These are phyloP conservation scores for Pseudocercospora crystallina DNA, from an alignment of 2,329 filamentous ascomycete genomes.

Conservation along the genomic window DNA sequence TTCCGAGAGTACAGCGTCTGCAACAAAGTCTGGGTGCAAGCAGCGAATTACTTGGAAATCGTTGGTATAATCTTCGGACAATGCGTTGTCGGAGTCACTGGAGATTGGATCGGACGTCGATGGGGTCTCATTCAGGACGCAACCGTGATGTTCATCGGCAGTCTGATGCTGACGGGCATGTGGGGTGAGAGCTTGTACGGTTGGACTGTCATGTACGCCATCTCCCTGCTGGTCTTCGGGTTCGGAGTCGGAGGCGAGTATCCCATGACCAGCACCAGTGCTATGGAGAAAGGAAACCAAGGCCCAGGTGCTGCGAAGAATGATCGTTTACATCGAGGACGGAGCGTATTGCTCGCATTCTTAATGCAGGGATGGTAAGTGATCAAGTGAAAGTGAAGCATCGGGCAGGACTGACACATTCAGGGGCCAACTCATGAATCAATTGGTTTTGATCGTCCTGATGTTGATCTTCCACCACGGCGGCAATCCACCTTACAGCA, in stretches of 20 bases:
- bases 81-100: constrained; percentile 74
- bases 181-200: constrained; percentile 83
- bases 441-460: constrained; percentile 77
- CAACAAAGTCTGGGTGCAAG: constrained; percentile 72
- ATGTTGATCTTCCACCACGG: constrained; percentile 84
- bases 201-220: constrained; percentile 93
- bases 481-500: constrained; percentile 72
- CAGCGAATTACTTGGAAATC: constrained; percentile 86
- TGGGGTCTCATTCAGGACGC: constrained; percentile 94
- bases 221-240: constrained; percentile 85
- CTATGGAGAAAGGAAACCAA: constrained; percentile 66
- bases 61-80: constrained; percentile 91
- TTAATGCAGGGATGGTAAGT: constrained; percentile 84
- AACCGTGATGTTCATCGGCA: constrained; percentile 83
- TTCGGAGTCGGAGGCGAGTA: constrained; percentile 76
- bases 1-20: constrained; percentile 54
- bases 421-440: constrained; percentile 80
- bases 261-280: constrained; percentile 91
- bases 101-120: constrained; percentile 78
- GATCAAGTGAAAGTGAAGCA: background rate
- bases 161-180: constrained; percentile 81
- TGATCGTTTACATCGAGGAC: constrained; percentile 86
- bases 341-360: constrained; percentile 89
- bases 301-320: constrained; percentile 83
- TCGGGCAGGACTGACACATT: background rate